phyloP scores from a whole-genome alignment of 176 grass and related monocot species.

The Aegilops longissima region DNA sequence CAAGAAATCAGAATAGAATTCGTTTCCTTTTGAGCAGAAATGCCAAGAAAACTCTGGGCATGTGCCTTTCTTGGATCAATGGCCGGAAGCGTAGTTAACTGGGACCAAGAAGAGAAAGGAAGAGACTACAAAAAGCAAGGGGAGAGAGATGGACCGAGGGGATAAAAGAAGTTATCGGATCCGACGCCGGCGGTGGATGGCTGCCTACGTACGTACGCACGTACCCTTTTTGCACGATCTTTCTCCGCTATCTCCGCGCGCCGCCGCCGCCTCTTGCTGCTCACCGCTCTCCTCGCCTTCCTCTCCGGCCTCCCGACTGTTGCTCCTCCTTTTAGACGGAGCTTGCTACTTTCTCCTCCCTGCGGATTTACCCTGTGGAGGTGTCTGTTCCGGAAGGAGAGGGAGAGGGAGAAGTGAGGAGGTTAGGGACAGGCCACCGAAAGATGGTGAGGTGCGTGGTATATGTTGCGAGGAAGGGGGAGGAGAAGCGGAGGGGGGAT shows the following conservation, averaged over 20 bases:
- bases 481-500: slow-evolving; percentile 26
- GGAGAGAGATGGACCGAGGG: neutral
- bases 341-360: neutral
- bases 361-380: neutral
- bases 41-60: neutral
- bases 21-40: neutral
- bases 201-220: neutral
- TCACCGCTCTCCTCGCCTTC: slow-evolving; percentile 12
- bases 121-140: neutral
- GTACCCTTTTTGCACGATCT: slow-evolving; percentile 45
- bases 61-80: slow-evolving; percentile 64
- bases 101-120: slow-evolving; percentile 38
- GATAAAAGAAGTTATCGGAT: slow-evolving; percentile 43
- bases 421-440: slow-evolving; percentile 32
- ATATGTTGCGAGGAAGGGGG: slow-evolving; percentile 44
- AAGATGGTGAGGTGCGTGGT: slow-evolving; percentile 62
- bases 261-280: slow-evolving; percentile 8
- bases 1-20: neutral
- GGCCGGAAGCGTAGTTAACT: slow-evolving; percentile 34
- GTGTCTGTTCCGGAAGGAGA: slow-evolving; percentile 28
- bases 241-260: slow-evolving; percentile 27
- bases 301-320: slow-evolving; percentile 25
- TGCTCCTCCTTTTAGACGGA: slow-evolving; percentile 15
- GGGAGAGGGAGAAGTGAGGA: neutral
- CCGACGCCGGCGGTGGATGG: slow-evolving; percentile 39